Evolutionary conservation across 83 land plant species (phyloP), one percentile per base, ranked within the genome.

Genomic region (Picea abies): DNA sequence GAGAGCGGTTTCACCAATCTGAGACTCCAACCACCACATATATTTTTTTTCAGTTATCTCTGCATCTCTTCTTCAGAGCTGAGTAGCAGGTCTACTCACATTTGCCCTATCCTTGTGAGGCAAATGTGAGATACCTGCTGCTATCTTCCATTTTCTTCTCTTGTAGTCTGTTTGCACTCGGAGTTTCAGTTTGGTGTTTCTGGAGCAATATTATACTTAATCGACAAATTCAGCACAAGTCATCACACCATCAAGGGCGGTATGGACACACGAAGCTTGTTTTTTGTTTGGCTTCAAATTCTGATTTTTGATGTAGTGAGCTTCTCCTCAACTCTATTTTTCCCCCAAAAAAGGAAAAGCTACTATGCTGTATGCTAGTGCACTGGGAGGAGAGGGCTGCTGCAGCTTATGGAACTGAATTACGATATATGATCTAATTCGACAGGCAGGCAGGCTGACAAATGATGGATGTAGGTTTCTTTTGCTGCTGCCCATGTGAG

Each of bases 61-160:
- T 63, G 65, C 22, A 63, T 63, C 65, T 5, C 65, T 63, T 4
- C 65, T 19, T 63, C 22, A 6, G 65, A 63, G 65, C 22, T n/a
- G 22, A n/a, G 20, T 63, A 63, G 65, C 65, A 63, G 65, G 65
- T 63, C 65, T 63, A 63, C 65, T 63, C 65, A 63, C 65, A 63
- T 63, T 63, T 63, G 4, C 65, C 20, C 65, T n/a, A 63, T 19
- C 22, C 22, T 63, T 63, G 65, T n/a, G 22, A 63, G 22, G 23
- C 22, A 63, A 20, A 63, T 63, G 65, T 63, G 65, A 63, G 20
- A 63, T 63, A 63, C 65, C 65, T 63, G 65, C 65, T 63, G 7
- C 22, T n/a, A 19, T 63, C 22, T n/a, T 63, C 7, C 8, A 19
- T 19, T n/a, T 63, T 63, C 22, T 63, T 19, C 22, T 19, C 22